Conservation (phyloP, 2,329 filamentous ascomycete species). For the Fusarium sterilihyphosum region DNA sequence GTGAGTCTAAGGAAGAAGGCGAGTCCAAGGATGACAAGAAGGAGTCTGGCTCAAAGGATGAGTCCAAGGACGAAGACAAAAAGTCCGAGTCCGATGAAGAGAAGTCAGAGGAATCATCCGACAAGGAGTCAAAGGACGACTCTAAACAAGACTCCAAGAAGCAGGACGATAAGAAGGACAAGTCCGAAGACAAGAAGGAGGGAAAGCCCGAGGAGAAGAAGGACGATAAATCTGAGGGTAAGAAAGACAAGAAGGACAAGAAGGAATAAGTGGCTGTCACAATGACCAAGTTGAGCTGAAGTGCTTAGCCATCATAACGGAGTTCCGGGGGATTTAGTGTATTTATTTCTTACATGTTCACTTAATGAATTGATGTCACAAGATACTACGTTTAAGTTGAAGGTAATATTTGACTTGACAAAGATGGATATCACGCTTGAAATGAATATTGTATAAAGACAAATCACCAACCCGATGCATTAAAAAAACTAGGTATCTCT, state of each 20-base stretch:
- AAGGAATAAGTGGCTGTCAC: constrained; percentile 12
- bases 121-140: constrained; percentile 30
- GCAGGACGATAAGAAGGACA: neutral
- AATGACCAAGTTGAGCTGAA: neutral
- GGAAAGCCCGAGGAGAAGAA: constrained; percentile 12
- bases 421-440: neutral
- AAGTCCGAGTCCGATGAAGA: constrained; percentile 4
- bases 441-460: neutral
- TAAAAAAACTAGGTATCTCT: constrained; percentile 44
- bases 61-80: constrained; percentile 18
- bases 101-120: constrained; percentile 1
- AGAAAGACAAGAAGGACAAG: constrained; percentile 20
- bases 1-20: constrained; percentile 6
- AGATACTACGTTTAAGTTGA: neutral
- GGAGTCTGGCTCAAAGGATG: constrained; percentile 22
- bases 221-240: constrained; percentile 8
- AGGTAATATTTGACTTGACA: too few species aligned
- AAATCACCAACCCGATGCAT: constrained; percentile 42
- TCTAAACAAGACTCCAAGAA: constrained; percentile 36
- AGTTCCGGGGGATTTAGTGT: constrained; percentile 8
- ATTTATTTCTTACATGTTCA: neutral
- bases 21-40: constrained; percentile 19
- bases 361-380: constrained; percentile 17
- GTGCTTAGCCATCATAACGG: constrained; percentile 20
- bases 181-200: constrained; percentile 11